Evolutionary conservation across 2,329 filamentous ascomycete species (phyloP).

Genomic region (Dothideomycetes sp.): DNA sequence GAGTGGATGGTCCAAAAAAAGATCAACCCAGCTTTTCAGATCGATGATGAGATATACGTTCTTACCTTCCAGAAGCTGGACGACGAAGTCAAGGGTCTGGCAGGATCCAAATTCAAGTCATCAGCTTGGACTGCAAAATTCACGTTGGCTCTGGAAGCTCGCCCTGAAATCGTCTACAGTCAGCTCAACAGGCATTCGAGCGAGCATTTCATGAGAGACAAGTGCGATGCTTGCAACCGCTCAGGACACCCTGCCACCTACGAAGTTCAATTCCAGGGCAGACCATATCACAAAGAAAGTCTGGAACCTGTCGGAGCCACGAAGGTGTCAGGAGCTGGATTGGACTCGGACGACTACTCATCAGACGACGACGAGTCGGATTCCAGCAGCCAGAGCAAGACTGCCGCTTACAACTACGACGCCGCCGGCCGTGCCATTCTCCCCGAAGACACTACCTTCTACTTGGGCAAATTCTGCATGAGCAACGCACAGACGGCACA

Average conservation of each 20-base stretch:
- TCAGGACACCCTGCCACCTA: slow-evolving; percentile 58
- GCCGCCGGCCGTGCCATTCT: slow-evolving; percentile 41
- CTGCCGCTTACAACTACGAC: slow-evolving; percentile 34
- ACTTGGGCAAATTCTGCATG: slow-evolving; percentile 50
- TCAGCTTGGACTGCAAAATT: slow-evolving; percentile 62
- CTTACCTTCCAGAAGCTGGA: slow-evolving; percentile 64
- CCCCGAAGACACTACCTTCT: slow-evolving; percentile 39
- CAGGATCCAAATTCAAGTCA: slow-evolving; percentile 62
- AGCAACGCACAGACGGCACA: slow-evolving; percentile 61
- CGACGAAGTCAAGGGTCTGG: slow-evolving; percentile 59
- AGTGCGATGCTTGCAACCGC: slow-evolving; percentile 64
- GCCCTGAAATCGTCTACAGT: slow-evolving; percentile 51
- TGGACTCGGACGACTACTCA: slow-evolving; percentile 40
- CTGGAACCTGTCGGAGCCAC: slow-evolving; percentile 49
- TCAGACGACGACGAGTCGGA: slow-evolving; percentile 34
- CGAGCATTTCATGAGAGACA: slow-evolving; percentile 31
- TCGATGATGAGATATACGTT: slow-evolving; percentile 54
- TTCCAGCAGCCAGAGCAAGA: slow-evolving; percentile 23
- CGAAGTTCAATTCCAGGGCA: slow-evolving; percentile 54
- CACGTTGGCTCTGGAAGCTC: slow-evolving; percentile 52
- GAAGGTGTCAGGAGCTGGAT: background rate
- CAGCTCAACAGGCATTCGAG: slow-evolving; percentile 32
- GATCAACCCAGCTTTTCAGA: slow-evolving; percentile 61
- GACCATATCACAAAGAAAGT: slow-evolving; percentile 55
- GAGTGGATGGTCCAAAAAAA: slow-evolving; percentile 78